Evolutionary conservation across 345 rosid species (phyloP), one percentile per base, ranked within the genome.

Genomic region (Chamaenerion angustifolium): DNA sequence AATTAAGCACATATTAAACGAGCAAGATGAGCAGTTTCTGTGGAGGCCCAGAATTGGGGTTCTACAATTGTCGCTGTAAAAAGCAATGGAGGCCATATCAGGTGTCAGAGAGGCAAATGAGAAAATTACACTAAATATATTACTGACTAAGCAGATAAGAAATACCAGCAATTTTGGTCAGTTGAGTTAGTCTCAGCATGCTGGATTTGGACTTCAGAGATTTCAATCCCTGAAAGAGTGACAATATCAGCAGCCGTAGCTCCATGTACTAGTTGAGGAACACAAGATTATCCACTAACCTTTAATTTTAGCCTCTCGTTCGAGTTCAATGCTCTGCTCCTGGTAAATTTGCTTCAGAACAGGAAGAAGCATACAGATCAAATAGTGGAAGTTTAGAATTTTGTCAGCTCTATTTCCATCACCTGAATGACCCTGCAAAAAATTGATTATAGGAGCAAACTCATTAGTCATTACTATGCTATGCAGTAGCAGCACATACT

Each of bases 331-430:
- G 51, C 63, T 69, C 46, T 67, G 78, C 47, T 78, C 84, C 64
- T 73, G 69, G 59, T 87, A 80, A 64, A 92, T 74, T 74, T 74
- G 73, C 57, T 76, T 87, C 54, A 92, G 54, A 35, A 82, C 71
- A 57, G 98, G 96, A 74, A 92, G 98, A 67, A 92, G 89, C 83
- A 80, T 66, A 65, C 95, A 92, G 65, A 80, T 78, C 67, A 86
- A 70, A 60, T 87, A 80, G 71, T 84, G 98, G 60, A 82, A 75
- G 70, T 75, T 68, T 52, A 84, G 57, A 61, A 87, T 83, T 65
- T 76, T 75, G 59, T 76, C 76, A 52, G 81, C 82, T 59, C 75
- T 77, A 60, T 58, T 77, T 52, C 74, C 76, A 46, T 45, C 77
- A 61, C 73, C 69, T 56, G 71, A 65, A 60, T 59, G 69, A 48